phyloP scores from a whole-genome alignment of 371 early-diverging fungal species.

The Mortierella sp. region DNA sequence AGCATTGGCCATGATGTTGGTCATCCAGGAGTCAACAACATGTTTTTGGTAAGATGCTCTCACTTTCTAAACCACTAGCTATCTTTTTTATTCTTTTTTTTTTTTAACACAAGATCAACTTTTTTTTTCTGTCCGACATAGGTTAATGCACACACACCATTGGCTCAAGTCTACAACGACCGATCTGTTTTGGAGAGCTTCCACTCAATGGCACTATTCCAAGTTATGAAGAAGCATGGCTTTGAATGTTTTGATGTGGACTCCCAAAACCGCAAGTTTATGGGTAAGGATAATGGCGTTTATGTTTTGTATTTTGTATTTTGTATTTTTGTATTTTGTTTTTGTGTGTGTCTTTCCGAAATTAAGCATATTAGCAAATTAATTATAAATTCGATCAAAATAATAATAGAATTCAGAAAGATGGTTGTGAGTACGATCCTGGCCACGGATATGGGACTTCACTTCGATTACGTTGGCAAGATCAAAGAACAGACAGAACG shows the following conservation, averaged over 20 bases:
- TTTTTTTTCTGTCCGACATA: slow-evolving; percentile 24
- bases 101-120: not conserved
- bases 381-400: not conserved
- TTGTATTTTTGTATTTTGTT: not conserved
- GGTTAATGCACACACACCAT: slow-evolving; percentile 81
- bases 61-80: not conserved
- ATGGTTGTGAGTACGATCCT: slow-evolving; percentile 80
- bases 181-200: slow-evolving; percentile 94
- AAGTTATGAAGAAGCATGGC: slow-evolving; percentile 76
- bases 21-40: slow-evolving; percentile 90
- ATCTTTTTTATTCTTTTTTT: not conserved
- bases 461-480: slow-evolving; percentile 82
- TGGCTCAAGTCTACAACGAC: slow-evolving; percentile 94
- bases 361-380: slow-evolving; percentile 13
- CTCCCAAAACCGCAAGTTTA: slow-evolving; percentile 53
- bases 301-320: not conserved
- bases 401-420: slow-evolving; percentile 70
- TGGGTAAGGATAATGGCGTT: slow-evolving; percentile 29
- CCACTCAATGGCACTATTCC: slow-evolving; percentile 90
- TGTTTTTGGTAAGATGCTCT: slow-evolving; percentile 71
- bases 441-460: slow-evolving; percentile 89
- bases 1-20: slow-evolving; percentile 89
- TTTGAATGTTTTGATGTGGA: slow-evolving; percentile 67
- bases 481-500: slow-evolving; percentile 72
- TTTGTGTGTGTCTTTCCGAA: not conserved